Percentiles rank a stretch among this genome's conserved stretches.
phyloP scores from a whole-genome alignment of 2,329 filamentous ascomycete genomes.

The Talaromyces sp. region DNA sequence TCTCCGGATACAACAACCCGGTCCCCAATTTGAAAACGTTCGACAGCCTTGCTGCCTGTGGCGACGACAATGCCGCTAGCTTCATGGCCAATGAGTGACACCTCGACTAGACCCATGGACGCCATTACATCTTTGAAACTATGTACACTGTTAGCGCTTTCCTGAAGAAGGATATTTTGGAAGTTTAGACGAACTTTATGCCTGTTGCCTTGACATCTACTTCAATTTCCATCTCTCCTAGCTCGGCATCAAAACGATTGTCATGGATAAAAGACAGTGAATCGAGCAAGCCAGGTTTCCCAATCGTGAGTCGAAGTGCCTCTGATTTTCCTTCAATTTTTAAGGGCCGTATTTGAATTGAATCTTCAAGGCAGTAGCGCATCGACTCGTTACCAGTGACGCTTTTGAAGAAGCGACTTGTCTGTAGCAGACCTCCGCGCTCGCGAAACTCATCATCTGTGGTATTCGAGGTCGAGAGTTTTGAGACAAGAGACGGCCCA shows the following conservation, averaged over 20 bases:
- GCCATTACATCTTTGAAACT: constrained; percentile 20
- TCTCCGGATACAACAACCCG: constrained; percentile 21
- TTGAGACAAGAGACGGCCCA: neutral
- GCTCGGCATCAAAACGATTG: constrained; percentile 17
- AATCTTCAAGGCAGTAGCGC: neutral
- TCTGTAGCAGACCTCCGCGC: neutral
- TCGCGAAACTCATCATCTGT: neutral
- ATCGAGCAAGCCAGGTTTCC: constrained; percentile 25
- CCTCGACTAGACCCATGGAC: constrained; percentile 24
- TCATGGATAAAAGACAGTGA: constrained; percentile 26
- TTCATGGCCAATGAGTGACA: constrained; percentile 23
- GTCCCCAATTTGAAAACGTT: constrained; percentile 20
- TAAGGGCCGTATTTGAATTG: neutral
- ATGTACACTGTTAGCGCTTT: too few relatives aligned
- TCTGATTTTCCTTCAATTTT: too few relatives aligned
- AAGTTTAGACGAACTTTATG: constrained; percentile 21
- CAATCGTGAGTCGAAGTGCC: constrained; percentile 15
- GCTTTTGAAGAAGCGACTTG: neutral
- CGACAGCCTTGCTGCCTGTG: constrained; percentile 17
- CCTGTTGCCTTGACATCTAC: constrained; percentile 26
- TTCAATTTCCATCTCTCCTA: constrained; percentile 25
- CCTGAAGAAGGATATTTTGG: too few relatives aligned
- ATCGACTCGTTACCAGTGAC: neutral
- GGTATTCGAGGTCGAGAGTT: neutral
- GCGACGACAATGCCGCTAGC: constrained; percentile 20